Evolutionary conservation across 306 rosid genomes (phyloP).

Genomic region (Rosa chinensis): DNA sequence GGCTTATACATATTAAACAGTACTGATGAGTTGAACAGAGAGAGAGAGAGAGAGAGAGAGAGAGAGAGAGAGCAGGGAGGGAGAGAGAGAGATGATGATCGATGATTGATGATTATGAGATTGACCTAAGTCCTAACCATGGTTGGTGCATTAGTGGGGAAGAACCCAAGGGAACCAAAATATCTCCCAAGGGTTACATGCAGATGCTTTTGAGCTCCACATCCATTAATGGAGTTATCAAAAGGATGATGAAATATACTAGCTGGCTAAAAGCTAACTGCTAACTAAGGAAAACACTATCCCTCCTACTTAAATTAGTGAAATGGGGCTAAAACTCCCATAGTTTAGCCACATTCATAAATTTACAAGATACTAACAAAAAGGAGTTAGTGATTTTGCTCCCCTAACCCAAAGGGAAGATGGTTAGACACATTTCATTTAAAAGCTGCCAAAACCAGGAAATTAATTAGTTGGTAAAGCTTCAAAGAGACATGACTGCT

Average conservation of each 20-base stretch:
- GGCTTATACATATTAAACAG: constrained; percentile 55
- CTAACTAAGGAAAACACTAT: constrained; percentile 38
- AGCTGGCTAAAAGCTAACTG: constrained; percentile 36
- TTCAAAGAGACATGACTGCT: constrained; percentile 36
- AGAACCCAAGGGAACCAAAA: constrained; percentile 94
- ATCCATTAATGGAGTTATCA: constrained; percentile 75
- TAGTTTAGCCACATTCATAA: constrained; percentile 59
- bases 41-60: constrained; percentile 17
- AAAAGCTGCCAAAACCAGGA: constrained; percentile 33
- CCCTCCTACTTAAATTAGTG: constrained; percentile 55
- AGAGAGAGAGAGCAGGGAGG: not conserved
- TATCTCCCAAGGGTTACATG: constrained; percentile 82
- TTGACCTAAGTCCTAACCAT: constrained; percentile 98
- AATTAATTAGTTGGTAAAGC: constrained; percentile 23
- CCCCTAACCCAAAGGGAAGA: constrained; percentile 66
- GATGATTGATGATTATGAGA: constrained; percentile 33
- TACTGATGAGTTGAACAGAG: constrained; percentile 43
- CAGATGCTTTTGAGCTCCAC: constrained; percentile 78
- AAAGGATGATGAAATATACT: constrained; percentile 56
- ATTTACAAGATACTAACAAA: constrained; percentile 45
- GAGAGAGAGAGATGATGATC: not conserved
- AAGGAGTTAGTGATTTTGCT: constrained; percentile 31
- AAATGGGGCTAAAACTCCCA: constrained; percentile 71
- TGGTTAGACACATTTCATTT: constrained; percentile 42
- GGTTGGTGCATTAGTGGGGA: constrained; percentile 85